Conservation (phyloP, 345 rosid genomes). For the Dovyalis caffra region DNA sequence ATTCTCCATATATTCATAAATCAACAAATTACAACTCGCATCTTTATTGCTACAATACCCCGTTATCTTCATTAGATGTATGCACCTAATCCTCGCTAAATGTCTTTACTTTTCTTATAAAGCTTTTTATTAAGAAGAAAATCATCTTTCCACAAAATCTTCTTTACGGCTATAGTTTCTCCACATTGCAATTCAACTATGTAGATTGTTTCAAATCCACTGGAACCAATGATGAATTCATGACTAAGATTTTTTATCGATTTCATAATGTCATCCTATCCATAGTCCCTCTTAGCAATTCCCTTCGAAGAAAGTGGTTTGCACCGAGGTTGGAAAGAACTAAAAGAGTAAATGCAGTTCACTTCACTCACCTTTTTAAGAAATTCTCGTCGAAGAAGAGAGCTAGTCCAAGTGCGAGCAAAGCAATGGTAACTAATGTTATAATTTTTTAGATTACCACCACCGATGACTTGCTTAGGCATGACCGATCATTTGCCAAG, state of each 20-base stretch:
- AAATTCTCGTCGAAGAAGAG: slow-evolving; percentile 49
- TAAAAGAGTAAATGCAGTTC: slow-evolving; percentile 50
- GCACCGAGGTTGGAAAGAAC: slow-evolving; percentile 62
- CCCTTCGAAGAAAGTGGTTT: slow-evolving; percentile 59
- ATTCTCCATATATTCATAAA: slow-evolving; percentile 90
- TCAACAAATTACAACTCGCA: slow-evolving; percentile 68
- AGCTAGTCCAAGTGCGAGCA: slow-evolving; percentile 49
- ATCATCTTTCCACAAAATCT: slow-evolving; percentile 71
- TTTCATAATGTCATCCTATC: slow-evolving; percentile 80
- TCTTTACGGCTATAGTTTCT: slow-evolving; percentile 77
- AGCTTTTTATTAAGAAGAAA: slow-evolving; percentile 73
- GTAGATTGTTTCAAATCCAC: slow-evolving; percentile 87
- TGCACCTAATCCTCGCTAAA: slow-evolving; percentile 80
- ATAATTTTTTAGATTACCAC: slow-evolving; percentile 60
- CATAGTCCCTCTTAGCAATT: slow-evolving; percentile 58
- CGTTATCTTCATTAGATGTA: slow-evolving; percentile 78
- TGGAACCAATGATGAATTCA: slow-evolving; percentile 84
- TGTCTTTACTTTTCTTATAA: slow-evolving; percentile 72
- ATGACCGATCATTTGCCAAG: slow-evolving; percentile 29
- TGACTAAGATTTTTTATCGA: slow-evolving; percentile 73
- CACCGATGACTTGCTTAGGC: slow-evolving; percentile 47
- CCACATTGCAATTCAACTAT: slow-evolving; percentile 62
- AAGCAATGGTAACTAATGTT: slow-evolving; percentile 56
- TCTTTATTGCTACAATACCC: slow-evolving; percentile 71
- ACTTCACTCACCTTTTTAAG: slow-evolving; percentile 39